These are phyloP conservation scores for Paraphaeosphaeria sporulosa DNA, from an alignment of 2,329 filamentous ascomycete species.

Conservation along the genomic window DNA sequence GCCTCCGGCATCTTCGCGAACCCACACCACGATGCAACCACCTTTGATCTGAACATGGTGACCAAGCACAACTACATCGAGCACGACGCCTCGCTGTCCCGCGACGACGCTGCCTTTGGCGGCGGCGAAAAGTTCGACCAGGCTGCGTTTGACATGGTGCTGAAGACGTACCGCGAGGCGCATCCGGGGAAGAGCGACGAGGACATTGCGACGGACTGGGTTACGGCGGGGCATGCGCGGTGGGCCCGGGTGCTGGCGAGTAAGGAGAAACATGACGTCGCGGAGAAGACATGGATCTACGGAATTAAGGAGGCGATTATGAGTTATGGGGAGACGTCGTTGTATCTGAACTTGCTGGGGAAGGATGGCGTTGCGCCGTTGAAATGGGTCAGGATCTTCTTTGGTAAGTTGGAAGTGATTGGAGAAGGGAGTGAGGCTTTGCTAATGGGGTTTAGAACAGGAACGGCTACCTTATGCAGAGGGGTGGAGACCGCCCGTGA, in stretches of 20 bases:
- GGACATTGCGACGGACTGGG: slow-evolving; percentile 10
- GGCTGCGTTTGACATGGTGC: slow-evolving; percentile 1
- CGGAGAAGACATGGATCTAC: slow-evolving; percentile 16
- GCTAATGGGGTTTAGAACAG: slow-evolving; percentile 9
- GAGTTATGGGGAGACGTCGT: slow-evolving; percentile 17
- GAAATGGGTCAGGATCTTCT: slow-evolving; percentile 21
- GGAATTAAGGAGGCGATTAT: slow-evolving; percentile 11
- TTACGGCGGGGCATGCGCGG: slow-evolving; percentile 12
- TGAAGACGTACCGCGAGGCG: slow-evolving; percentile 4
- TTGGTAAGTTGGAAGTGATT: slow-evolving; percentile 16
- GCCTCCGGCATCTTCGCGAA: slow-evolving; percentile 12
- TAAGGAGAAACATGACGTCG: slow-evolving; percentile 14
- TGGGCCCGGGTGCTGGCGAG: slow-evolving; percentile 6
- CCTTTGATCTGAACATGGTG: slow-evolving; percentile 12
- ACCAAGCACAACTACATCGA: slow-evolving; percentile 14
- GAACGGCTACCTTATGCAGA: slow-evolving; percentile 19
- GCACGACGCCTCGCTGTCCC: slow-evolving; percentile 12
- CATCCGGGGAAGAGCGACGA: slow-evolving; percentile 1
- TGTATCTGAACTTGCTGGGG: slow-evolving; percentile 15
- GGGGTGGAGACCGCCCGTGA: slow-evolving; percentile 16
- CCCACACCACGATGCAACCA: slow-evolving; percentile 10
- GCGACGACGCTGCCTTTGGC: slow-evolving; percentile 7
- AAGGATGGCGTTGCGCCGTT: slow-evolving; percentile 14
- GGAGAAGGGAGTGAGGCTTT: no score
- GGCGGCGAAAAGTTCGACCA: slow-evolving; percentile 4